Evolutionary conservation across 2,329 filamentous ascomycete species (phyloP).

Genomic region (Ophiostoma ulmi): DNA sequence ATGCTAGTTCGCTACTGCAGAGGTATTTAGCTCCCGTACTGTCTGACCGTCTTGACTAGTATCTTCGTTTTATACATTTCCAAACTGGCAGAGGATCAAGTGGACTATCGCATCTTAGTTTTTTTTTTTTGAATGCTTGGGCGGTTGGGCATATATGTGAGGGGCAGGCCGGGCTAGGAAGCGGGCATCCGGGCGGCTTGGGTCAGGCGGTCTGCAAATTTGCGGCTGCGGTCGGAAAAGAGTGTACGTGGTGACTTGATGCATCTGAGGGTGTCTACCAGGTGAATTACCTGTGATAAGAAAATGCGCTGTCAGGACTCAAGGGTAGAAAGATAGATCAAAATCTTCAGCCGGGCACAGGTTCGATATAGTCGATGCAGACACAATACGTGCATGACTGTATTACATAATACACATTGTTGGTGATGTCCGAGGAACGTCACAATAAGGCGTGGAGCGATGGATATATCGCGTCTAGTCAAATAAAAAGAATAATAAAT

Average conservation of each 20-base stretch:
- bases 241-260: not conserved
- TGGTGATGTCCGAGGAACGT: not conserved
- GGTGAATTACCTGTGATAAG: not conserved
- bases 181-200: slow-evolving; percentile 11
- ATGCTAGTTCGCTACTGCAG: not conserved
- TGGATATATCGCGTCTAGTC: not conserved
- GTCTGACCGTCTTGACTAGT: not conserved
- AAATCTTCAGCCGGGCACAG: not conserved
- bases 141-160: not conserved
- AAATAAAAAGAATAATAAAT: not conserved
- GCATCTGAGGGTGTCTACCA: not conserved
- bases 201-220: slow-evolving; percentile 11
- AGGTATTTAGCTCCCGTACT: not conserved
- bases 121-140: not conserved
- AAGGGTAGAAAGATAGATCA: not conserved
- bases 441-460: not conserved
- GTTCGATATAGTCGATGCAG: not conserved
- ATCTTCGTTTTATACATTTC: not conserved
- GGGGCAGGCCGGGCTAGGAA: slow-evolving; percentile 9
- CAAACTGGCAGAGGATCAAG: not conserved
- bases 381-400: not conserved
- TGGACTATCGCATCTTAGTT: not conserved
- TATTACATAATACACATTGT: not conserved
- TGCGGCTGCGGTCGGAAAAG: not conserved
- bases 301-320: not conserved